phyloP scores from a whole-genome alignment of 441 rosid species.

The Flueggea neowawraea region DNA sequence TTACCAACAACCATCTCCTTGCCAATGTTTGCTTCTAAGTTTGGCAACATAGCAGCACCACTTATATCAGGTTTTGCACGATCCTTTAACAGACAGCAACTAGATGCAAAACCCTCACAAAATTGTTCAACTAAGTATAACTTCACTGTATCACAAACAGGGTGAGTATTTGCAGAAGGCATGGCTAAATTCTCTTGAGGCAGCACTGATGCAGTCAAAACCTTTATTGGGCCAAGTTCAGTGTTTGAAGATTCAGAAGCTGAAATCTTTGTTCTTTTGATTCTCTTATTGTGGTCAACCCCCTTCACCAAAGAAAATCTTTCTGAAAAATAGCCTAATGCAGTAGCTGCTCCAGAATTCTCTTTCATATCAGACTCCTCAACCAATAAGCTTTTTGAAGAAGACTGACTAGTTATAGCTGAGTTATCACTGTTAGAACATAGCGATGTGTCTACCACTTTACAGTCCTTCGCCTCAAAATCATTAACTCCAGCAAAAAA shows the following conservation, averaged over 20 bases:
- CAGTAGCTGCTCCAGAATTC: slow-evolving; percentile 27
- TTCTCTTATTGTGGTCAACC: slow-evolving; percentile 28
- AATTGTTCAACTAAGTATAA: slow-evolving; percentile 71
- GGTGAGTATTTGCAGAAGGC: slow-evolving; percentile 27
- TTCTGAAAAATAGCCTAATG: slow-evolving; percentile 30
- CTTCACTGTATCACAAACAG: slow-evolving; percentile 24
- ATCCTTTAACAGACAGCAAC: slow-evolving; percentile 55
- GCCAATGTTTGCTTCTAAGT: slow-evolving; percentile 30
- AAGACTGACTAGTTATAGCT: slow-evolving; percentile 48
- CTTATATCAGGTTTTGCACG: slow-evolving; percentile 26
- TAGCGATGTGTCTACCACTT: slow-evolving; percentile 30
- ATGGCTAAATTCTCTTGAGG: slow-evolving; percentile 19
- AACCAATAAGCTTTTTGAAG: slow-evolving; percentile 29
- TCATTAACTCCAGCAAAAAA: slow-evolving; percentile 43
- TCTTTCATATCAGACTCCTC: slow-evolving; percentile 36
- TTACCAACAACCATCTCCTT: slow-evolving; percentile 40
- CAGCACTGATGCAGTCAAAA: slow-evolving; percentile 20
- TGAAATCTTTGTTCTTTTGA: slow-evolving; percentile 51
- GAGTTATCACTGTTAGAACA: slow-evolving; percentile 66
- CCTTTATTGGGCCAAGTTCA: slow-evolving; percentile 21
- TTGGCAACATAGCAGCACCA: slow-evolving; percentile 27
- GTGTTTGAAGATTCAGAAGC: slow-evolving; percentile 23
- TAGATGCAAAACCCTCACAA: slow-evolving; percentile 47
- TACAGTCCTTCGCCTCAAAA: slow-evolving; percentile 41
- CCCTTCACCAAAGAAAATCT: slow-evolving; percentile 30